Conservation (phyloP, 192 early-diverging fungal species). For the Oehlia diaphana region DNA sequence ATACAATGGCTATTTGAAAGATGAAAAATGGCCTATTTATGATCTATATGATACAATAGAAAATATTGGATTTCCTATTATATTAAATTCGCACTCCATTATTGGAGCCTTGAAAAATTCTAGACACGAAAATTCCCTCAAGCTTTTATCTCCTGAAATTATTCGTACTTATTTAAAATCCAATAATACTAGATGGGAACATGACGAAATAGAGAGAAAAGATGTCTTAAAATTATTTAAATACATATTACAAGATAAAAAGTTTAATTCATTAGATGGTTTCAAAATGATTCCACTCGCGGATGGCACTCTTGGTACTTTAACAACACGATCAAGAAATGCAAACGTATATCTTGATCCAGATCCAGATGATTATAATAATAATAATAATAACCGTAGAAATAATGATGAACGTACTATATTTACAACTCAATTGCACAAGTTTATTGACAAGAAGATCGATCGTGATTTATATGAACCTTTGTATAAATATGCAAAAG, state of each 20-base stretch:
- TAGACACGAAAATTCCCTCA: not conserved
- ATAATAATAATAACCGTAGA: too few relatives aligned
- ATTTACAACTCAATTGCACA: not conserved
- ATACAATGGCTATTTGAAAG: not conserved
- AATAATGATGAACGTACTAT: not conserved
- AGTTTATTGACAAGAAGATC: constrained; percentile 14
- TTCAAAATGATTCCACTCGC: too few relatives aligned
- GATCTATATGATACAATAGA: not conserved
- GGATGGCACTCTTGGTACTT: too few relatives aligned
- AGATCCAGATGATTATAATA: too few relatives aligned
- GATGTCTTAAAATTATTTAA: not conserved
- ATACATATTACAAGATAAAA: not conserved
- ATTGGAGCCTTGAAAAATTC: not conserved
- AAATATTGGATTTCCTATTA: constrained; percentile 1
- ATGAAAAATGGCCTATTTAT: not conserved
- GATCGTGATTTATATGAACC: not conserved
- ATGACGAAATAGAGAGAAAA: not conserved
- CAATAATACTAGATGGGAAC: not conserved
- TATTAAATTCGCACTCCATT: not conserved
- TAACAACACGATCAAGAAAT: too few relatives aligned
- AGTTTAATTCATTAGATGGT: not conserved
- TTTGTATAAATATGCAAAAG: not conserved
- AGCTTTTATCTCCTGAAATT: not conserved
- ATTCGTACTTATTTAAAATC: not conserved
- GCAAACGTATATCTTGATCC: too few relatives aligned